A percentile compares a stretch with the other conserved stretches of the same genome.
phyloP scores from a whole-genome alignment of 169 alveolate species.

The Besnoitia besnoiti region DNA sequence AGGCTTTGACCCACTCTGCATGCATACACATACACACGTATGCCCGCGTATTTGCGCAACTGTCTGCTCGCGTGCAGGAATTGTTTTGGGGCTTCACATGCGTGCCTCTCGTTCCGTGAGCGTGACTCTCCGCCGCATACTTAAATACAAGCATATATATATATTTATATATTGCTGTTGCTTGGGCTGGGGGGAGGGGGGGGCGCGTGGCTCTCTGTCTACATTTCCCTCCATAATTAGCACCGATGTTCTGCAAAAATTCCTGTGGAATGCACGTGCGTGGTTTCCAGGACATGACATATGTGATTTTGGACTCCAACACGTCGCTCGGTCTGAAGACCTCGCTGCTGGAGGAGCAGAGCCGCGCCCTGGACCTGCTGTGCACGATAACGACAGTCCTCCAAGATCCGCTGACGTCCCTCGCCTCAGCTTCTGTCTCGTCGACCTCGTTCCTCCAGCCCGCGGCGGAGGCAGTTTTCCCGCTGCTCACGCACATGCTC shows the following conservation, averaged over 20 bases:
- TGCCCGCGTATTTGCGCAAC: neutral
- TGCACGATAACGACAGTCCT: constrained; percentile 47
- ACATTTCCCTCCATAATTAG: neutral
- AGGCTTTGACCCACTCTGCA: neutral
- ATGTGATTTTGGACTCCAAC: constrained; percentile 35
- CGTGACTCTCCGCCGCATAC: neutral
- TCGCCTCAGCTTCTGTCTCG: neutral
- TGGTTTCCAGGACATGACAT: constrained; percentile 54
- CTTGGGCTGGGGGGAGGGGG: no score
- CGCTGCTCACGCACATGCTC: constrained; percentile 77
- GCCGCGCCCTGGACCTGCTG: constrained; percentile 54
- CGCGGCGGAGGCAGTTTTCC: constrained; percentile 78
- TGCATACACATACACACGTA: neutral
- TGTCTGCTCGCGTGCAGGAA: no score
- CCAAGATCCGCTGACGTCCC: constrained; percentile 12
- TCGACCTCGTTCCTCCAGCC: constrained; percentile 6
- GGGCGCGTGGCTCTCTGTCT: no score
- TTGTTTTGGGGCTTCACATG: no score
- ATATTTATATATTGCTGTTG: neutral
- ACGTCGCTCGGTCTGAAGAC: constrained; percentile 45
- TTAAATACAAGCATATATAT: no score
- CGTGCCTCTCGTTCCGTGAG: no score
- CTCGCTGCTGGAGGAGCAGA: constrained; percentile 55
- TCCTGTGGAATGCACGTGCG: no score
- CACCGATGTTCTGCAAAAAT: no score